phyloP scores from a whole-genome alignment of 2,329 filamentous ascomycete species.

The Fusarium sp. region DNA sequence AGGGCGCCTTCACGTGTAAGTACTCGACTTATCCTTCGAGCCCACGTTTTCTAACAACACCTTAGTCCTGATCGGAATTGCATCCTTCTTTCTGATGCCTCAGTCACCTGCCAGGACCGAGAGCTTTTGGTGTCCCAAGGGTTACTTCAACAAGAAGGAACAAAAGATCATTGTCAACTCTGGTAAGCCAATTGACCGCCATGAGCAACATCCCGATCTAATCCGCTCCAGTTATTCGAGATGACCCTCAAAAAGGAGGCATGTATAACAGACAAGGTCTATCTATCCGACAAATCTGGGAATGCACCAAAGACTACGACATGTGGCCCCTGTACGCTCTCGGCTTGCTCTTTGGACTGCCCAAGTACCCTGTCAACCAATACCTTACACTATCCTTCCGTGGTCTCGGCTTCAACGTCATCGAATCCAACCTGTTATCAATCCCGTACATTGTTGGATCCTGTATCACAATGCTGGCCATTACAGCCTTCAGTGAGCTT shows the following conservation, averaged over 20 bases:
- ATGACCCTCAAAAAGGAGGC: constrained; percentile 66
- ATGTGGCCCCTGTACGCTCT: constrained; percentile 65
- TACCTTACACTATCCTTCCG: constrained; percentile 65
- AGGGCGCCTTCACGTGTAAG: constrained; percentile 48
- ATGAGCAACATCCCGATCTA: rapidly evolving
- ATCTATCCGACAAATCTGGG: constrained; percentile 57
- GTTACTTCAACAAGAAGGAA: not conserved
- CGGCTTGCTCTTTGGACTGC: constrained; percentile 60
- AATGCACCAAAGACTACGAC: constrained; percentile 62
- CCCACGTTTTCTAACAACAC: rapidly evolving
- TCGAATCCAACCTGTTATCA: constrained; percentile 61
- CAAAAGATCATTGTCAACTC: constrained; percentile 61
- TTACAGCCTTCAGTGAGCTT: constrained; percentile 59
- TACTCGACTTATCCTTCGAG: not conserved
- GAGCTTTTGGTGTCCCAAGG: not conserved
- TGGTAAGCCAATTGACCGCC: not conserved
- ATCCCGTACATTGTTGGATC: constrained; percentile 61
- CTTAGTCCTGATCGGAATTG: not conserved
- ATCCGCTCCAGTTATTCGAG: constrained; percentile 57
- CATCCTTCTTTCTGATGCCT: not conserved
- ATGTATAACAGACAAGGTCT: constrained; percentile 65
- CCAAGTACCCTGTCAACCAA: constrained; percentile 57
- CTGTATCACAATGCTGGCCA: constrained; percentile 56
- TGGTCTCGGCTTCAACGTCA: constrained; percentile 56
- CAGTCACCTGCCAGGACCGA: not conserved